Evolutionary conservation across 2,329 filamentous ascomycete genomes (phyloP), one percentile per base, ranked within the genome.

Genomic region (Chaetomium strumarium): DNA sequence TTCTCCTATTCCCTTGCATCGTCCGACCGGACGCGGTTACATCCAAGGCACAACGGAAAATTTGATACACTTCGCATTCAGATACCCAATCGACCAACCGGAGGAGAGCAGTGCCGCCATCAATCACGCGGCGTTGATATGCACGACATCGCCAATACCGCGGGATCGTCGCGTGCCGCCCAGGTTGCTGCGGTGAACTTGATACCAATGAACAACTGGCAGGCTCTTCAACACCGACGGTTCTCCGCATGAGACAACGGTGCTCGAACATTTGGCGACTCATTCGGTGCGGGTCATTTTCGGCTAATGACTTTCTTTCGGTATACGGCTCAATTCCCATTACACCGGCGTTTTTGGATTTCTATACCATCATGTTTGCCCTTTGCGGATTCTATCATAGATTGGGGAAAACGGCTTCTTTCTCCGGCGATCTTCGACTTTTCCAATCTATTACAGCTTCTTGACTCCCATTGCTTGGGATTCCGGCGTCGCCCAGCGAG

Each of bases 301-400:
- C 53, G 39, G 55, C 56, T 63, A 60, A 63, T 63, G 57, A 60
- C 38, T 57, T 58, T 55, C 53, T 41, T 52, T 57, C 55, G 61
- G 62, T 63, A 64, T 64, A 65, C 53, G 60, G 60, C 52, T 61
- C 49, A 52, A 54, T 52, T 51, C 58, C 51, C 48, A 60, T 64
- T 64, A 50, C 54, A 59, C 44, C 53, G 64, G 64, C 64, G 63
- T 66, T 65, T 55, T 53, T 55, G 60, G 58, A 49, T 57, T 53
- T 51, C 48, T 49, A 55, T 53, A 52, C 43, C 57, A 53, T 39
- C 44, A 46, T 40, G 51, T 53, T 49, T 49, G 47, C 46, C 36
- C 11, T 12, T 38, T 53, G 40, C 38, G 41, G 38, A 46, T 53
- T 55, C 46, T 41, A 46, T 46, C 58, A 61, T 64, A 63, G 61